These are phyloP conservation scores for Dendrostoma leiphaemia DNA, from an alignment of 2,329 filamentous ascomycete genomes.

Conservation along the genomic window DNA sequence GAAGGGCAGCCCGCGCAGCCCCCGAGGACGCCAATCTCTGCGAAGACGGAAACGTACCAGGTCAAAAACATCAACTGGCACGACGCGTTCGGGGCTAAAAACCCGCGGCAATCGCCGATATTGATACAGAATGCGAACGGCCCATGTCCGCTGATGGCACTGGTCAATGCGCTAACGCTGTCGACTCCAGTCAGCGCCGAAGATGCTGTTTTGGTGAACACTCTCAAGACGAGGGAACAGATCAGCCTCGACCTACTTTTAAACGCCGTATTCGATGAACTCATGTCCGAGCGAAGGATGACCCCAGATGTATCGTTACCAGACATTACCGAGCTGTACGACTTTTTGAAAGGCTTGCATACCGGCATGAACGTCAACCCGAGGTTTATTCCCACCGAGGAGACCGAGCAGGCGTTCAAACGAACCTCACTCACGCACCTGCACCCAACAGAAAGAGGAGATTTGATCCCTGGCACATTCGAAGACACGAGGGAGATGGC, in stretches of 20 bases:
- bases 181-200: constrained; percentile 65
- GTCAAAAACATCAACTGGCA: constrained; percentile 90
- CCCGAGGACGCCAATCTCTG: constrained; percentile 41
- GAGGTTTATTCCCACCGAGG: constrained; percentile 66
- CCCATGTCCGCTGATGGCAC: constrained; percentile 85
- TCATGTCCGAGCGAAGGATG: constrained; percentile 74
- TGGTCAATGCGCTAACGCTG: constrained; percentile 88
- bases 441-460: constrained; percentile 47
- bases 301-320: constrained; percentile 66
- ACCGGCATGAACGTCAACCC: constrained; percentile 99
- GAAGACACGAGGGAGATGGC: constrained; percentile 84
- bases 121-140: constrained; percentile 92
- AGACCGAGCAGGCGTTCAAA: constrained; percentile 45
- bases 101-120: constrained; percentile 76
- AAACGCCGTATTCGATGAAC: constrained; percentile 88
- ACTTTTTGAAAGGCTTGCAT: constrained; percentile 82
- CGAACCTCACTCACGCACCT: constrained; percentile 52
- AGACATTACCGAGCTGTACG: constrained; percentile 84
- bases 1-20: constrained; percentile 27
- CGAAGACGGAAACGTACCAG: constrained; percentile 75
- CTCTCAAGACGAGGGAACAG: constrained; percentile 77
- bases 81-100: constrained; percentile 59
- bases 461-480: constrained; percentile 67
- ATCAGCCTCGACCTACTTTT: constrained; percentile 83
- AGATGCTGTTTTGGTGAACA: constrained; percentile 73